Base-by-base conservation (phyloP, 2,329 filamentous ascomycete genomes). In the Alternaria novae-zelandiae region DNA sequence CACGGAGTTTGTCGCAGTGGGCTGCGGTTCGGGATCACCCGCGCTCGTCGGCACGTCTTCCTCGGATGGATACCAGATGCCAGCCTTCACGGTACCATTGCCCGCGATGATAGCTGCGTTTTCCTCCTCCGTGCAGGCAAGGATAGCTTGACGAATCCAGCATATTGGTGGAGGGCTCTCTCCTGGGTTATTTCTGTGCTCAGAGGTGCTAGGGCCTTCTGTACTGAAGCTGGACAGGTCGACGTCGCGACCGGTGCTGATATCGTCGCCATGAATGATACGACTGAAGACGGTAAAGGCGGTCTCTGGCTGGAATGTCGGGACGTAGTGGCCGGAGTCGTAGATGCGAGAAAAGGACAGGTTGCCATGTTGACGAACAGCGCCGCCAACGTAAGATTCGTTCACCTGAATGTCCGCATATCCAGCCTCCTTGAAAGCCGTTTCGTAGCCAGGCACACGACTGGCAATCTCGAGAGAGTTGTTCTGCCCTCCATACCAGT, bases 361-460 rank as follows among this genome's bases (percentile, higher is more conserved):
- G 63, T 94, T 94, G 15, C 90, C 91, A 70, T 87, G 91, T 77
- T 95, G 91, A 10, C 91, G 87, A 0, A 93, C 91, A 56, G 87
- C 86, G 20, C 92, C 92, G 57, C 87, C 91, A 75, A 89, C 87
- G 78, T 90, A 90, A 12, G 86, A 83, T 25, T 83, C 84, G 74
- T 92, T 91, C 55, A 91, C 88, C 20, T 88, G 82, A 69, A 96
- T 89, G 13, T 91, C 88, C 2, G 88, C 88, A 77, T 95, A 96
- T 1, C 91, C 92, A 1, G 92, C 88, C 0, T 81, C 78, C 1
- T 84, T 80, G 74, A 94, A 95, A 28, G 80, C 78, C 3, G 79
- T 77, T 1, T 82, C 78, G 67, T 90, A 89, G 21, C 58, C 55
- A 3, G 73, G 65, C 15, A 71, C 54, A 3, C 68, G 63, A 23